A percentile compares a stretch with the other conserved stretches of the same genome.
Evolutionary conservation across 768 basidiomycete species (phyloP).

Genomic region (Coprinopsis strossmayeri): DNA sequence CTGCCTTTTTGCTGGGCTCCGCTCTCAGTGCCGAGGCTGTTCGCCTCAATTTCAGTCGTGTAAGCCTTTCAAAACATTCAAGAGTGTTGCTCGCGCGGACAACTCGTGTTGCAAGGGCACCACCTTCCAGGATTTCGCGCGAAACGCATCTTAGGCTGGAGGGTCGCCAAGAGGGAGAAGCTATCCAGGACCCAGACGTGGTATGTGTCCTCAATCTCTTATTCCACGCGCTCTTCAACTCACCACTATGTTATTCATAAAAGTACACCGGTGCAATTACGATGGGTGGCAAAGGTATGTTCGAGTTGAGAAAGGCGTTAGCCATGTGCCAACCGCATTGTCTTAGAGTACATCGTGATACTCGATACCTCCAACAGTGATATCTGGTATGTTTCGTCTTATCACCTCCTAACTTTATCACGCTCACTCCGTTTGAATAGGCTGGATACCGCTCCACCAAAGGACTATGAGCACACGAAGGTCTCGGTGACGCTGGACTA

Average conservation of each 20-base stretch:
- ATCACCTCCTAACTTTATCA: neutral
- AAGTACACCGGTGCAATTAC: neutral
- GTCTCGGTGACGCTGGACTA: neutral
- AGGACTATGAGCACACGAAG: neutral
- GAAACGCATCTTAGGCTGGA: neutral
- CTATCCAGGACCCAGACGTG: neutral
- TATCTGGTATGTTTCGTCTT: neutral
- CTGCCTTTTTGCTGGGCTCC: neutral
- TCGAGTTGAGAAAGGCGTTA: neutral
- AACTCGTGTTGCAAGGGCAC: neutral
- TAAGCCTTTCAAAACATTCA: neutral
- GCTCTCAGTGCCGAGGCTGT: neutral
- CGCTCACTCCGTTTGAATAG: neutral
- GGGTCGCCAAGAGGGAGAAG: neutral
- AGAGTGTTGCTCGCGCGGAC: neutral
- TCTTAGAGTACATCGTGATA: neutral
- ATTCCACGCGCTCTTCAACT: no score
- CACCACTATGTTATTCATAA: no score
- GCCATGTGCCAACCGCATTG: neutral
- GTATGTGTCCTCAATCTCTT: no score
- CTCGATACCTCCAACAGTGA: neutral
- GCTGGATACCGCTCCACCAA: neutral
- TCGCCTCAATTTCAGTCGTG: neutral
- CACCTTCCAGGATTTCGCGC: neutral
- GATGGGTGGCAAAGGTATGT: neutral